These are phyloP conservation scores for Hymenoscyphus salicellus DNA, from an alignment of 2,329 filamentous ascomycete species.

Conservation along the genomic window DNA sequence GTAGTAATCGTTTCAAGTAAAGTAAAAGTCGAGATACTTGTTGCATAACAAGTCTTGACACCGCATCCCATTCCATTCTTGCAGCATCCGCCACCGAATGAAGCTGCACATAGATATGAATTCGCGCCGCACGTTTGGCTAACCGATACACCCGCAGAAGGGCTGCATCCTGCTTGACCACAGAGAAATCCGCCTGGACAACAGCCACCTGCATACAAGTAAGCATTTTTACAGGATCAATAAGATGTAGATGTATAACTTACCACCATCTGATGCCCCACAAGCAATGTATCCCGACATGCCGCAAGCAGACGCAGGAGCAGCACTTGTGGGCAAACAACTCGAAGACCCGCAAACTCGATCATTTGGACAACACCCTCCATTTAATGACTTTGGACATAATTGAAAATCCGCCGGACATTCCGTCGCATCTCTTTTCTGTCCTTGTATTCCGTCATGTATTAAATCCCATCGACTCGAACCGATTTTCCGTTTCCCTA, in stretches of 20 bases:
- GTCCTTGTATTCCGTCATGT: constrained; percentile 32
- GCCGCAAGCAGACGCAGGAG: constrained; percentile 28
- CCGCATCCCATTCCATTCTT: constrained; percentile 49
- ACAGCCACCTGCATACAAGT: constrained; percentile 29
- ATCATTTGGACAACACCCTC: constrained; percentile 40
- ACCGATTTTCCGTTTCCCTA: constrained; percentile 29
- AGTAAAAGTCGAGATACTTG: constrained; percentile 45
- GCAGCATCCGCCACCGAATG: constrained; percentile 54
- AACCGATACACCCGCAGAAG: constrained; percentile 43
- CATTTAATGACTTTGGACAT: constrained; percentile 31
- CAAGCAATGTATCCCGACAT: constrained; percentile 28
- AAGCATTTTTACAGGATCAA: constrained; percentile 14
- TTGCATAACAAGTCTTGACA: constrained; percentile 47
- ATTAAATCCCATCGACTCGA: constrained; percentile 31
- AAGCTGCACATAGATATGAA: constrained; percentile 50
- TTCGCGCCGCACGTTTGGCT: constrained; percentile 44
- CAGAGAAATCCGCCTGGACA: constrained; percentile 48
- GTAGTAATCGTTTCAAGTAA: constrained; percentile 46
- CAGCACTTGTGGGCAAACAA: constrained; percentile 40
- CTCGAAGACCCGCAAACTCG: constrained; percentile 46
- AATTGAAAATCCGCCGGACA: constrained; percentile 30
- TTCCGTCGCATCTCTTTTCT: constrained; percentile 28
- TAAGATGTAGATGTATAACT: constrained; percentile 24
- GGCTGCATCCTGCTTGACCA: constrained; percentile 43
- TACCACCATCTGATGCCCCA: constrained; percentile 31